phyloP scores from a whole-genome alignment of 345 rosid species.

The Cardamine chenopodiifolia region DNA sequence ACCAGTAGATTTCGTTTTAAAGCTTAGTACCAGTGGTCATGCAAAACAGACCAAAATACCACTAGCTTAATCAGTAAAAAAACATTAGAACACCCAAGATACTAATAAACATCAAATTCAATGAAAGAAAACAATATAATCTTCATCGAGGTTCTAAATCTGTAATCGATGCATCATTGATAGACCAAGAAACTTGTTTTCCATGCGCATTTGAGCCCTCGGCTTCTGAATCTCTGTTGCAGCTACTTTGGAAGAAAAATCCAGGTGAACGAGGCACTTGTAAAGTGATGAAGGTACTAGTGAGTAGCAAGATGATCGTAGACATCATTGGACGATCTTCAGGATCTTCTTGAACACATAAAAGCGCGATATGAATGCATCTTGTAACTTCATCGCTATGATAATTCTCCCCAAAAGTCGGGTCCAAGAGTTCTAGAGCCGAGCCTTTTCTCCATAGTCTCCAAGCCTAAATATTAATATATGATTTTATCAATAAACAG shows the following conservation, averaged over 20 bases:
- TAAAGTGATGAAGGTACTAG: too few relatives aligned
- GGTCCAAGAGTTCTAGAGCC: neutral
- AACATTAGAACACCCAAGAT: too few relatives aligned
- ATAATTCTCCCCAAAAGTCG: neutral
- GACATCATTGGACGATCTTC: too few relatives aligned
- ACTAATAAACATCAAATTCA: too few relatives aligned
- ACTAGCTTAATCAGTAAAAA: too few relatives aligned
- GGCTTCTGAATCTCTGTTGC: neutral
- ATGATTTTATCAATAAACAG: neutral
- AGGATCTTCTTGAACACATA: too few relatives aligned
- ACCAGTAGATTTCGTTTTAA: too few relatives aligned
- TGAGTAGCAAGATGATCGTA: too few relatives aligned
- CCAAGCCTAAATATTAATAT: neutral
- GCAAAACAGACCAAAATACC: too few relatives aligned
- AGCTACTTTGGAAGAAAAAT: conserved; percentile 20
- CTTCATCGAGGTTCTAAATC: conserved; percentile 11
- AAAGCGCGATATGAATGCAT: neutral
- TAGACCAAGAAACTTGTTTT: neutral
- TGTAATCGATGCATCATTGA: neutral
- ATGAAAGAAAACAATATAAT: neutral
- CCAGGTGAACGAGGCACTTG: too few relatives aligned
- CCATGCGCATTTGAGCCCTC: neutral
- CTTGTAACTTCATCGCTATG: neutral
- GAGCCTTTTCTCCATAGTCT: neutral
- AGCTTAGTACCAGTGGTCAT: too few relatives aligned